Evolutionary conservation across 257 asterid species (phyloP), one percentile per base, ranked within the genome.

Genomic region (Plantago elongata): DNA sequence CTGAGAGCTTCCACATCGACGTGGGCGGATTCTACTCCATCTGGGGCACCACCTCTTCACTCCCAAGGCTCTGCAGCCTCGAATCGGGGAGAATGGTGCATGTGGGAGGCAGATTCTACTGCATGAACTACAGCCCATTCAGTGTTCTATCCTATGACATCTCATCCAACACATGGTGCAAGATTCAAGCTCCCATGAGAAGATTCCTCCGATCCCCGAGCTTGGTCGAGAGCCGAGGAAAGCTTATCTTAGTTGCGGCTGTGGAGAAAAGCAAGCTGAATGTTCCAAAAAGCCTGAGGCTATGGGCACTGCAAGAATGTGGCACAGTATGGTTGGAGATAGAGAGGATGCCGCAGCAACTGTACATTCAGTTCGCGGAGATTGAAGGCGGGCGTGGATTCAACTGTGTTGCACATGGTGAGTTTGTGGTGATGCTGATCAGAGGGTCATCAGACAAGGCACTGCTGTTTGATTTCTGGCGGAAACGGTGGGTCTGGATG

Each of bases 121-220:
- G 97, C 89, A 92, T 92, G 99, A 89, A 89, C 69, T 92, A 89
- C 74, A 86, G 94, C 76, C 99, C 99, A 0, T 92, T 86, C 65
- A 84, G 96, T 64, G 95, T 92, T 3, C 65, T 89, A 0, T 72
- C 77, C 1, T 89, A 89, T 59, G 86, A 80, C 15, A 46, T 83
- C 3, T 69, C 68, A 0, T 11, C 44, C 29, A 92, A 89, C 50
- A 72, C 77, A 5, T 92, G 99, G 99, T 68, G 75, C 60, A 89
- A 92, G 57, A 86, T 92, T 8, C 99, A 89, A 58, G 96, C 97
- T 0, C 99, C 99, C 0, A 92, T 92, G 99, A 75, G 95, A 9
- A 76, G 99, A 54, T 92, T 92, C 49, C 77, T 92, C 13, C 76
- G 99, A 0, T 92, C 96, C 0, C 99, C 99, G 0, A 75, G 78